These are phyloP conservation scores for Clitoria ternatea DNA, from an alignment of 306 rosid species.

Conservation along the genomic window DNA sequence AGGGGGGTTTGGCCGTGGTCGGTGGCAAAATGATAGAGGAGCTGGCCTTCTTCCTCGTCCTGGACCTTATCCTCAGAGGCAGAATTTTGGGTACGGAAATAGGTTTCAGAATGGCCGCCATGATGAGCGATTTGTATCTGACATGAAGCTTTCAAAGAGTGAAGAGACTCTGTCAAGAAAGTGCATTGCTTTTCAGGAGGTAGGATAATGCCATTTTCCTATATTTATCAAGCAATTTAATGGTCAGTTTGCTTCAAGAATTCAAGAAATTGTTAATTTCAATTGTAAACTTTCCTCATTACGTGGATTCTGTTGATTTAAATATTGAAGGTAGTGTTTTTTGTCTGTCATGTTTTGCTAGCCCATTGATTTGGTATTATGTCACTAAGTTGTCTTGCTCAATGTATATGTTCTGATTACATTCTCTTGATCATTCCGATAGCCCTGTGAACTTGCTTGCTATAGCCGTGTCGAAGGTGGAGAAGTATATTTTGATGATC, in stretches of 20 bases:
- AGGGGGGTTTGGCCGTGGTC: constrained; percentile 53
- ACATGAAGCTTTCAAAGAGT: constrained; percentile 79
- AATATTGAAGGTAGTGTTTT: not conserved
- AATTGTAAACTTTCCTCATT: not conserved
- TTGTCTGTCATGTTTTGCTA: not conserved
- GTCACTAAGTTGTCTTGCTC: not conserved
- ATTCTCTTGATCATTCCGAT: constrained; percentile 29
- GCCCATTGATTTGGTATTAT: not conserved
- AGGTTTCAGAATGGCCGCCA: constrained; percentile 65
- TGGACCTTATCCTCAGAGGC: constrained; percentile 87
- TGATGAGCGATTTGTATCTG: constrained; percentile 85
- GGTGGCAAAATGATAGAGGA: constrained; percentile 78
- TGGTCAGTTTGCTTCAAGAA: not conserved
- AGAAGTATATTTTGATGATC: constrained; percentile 77
- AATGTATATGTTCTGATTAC: not conserved
- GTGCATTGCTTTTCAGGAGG: constrained; percentile 58
- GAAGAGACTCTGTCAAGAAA: constrained; percentile 59
- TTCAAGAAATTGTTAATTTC: not conserved
- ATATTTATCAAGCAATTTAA: constrained; percentile 11
- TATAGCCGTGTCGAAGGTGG: constrained; percentile 95
- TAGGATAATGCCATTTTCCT: constrained; percentile 15
- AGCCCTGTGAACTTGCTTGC: constrained; percentile 89
- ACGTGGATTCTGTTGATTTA: not conserved
- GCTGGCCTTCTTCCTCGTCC: constrained; percentile 93
- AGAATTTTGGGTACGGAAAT: constrained; percentile 60